Evolutionary conservation across 2,329 filamentous ascomycete genomes (phyloP).

Genomic region (Beauveria bassiana): DNA sequence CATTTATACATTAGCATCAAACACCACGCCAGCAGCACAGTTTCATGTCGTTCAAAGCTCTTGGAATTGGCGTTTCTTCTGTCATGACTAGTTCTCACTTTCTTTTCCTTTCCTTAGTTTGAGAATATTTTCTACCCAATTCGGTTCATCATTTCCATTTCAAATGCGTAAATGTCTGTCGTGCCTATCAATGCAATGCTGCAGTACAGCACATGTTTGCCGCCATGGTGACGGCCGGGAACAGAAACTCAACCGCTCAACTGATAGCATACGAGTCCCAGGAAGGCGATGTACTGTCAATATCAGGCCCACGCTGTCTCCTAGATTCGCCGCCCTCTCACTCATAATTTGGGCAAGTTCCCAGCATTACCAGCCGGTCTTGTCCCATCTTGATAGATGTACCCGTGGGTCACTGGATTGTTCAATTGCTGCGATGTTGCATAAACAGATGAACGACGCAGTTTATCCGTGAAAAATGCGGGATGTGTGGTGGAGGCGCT

Average conservation of each 20-base stretch:
- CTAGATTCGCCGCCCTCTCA: neutral
- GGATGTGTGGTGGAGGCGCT: constrained; percentile 59
- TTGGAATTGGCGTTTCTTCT: neutral
- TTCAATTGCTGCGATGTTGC: constrained; percentile 14
- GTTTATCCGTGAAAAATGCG: constrained; percentile 64
- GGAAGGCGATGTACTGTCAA: too few species aligned
- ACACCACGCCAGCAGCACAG: neutral
- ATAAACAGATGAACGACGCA: constrained; percentile 46
- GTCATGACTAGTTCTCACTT: neutral
- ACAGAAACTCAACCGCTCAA: neutral
- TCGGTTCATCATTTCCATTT: neutral
- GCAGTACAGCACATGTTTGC: neutral
- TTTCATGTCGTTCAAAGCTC: neutral
- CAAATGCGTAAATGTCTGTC: neutral
- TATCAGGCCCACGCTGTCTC: neutral
- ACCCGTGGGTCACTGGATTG: constrained; percentile 52
- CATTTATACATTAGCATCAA: neutral
- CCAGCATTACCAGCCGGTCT: constrained; percentile 20
- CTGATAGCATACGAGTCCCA: neutral
- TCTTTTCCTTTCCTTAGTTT: neutral
- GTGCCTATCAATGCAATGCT: neutral
- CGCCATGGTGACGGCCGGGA: neutral
- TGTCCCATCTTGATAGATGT: constrained; percentile 45
- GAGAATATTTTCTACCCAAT: neutral
- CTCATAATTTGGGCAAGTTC: constrained; percentile 29